Percentiles rank a stretch among this genome's conserved stretches.
Evolutionary conservation across 2,329 filamentous ascomycete species (phyloP).

Genomic region (Cercospora nicotianae): DNA sequence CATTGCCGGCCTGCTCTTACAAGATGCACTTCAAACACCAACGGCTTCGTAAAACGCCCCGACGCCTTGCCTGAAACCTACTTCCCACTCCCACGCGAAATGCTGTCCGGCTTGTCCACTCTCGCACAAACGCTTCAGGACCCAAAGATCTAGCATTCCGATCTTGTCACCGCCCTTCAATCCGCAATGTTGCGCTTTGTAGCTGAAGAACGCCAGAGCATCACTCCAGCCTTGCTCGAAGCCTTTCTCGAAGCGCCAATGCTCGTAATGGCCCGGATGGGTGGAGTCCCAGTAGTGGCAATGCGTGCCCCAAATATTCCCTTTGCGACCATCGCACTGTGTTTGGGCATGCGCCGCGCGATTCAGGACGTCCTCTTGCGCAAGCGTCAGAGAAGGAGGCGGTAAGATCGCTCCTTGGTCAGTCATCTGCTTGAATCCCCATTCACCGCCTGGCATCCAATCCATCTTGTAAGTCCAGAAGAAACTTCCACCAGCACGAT

Average conservation of each 20-base stretch:
- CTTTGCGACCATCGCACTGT: constrained; percentile 41
- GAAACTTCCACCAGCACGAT: constrained; percentile 54
- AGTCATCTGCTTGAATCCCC: constrained; percentile 58
- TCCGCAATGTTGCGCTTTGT: constrained; percentile 36
- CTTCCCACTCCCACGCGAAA: constrained; percentile 55
- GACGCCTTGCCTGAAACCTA: constrained; percentile 51
- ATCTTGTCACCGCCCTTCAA: constrained; percentile 53
- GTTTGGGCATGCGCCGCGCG: constrained; percentile 44
- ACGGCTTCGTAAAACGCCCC: constrained; percentile 43
- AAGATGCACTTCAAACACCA: constrained; percentile 28
- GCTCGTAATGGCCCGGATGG: constrained; percentile 50
- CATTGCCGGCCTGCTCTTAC: not conserved
- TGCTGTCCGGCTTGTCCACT: constrained; percentile 48
- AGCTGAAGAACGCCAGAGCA: constrained; percentile 54
- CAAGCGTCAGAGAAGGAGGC: constrained; percentile 43
- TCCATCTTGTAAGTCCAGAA: constrained; percentile 65
- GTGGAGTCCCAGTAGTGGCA: constrained; percentile 52
- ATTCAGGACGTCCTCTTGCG: constrained; percentile 40
- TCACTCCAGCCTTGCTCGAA: constrained; percentile 60
- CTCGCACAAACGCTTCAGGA: constrained; percentile 56
- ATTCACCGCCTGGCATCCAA: constrained; percentile 63
- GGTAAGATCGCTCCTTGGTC: constrained; percentile 47
- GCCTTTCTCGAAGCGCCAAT: constrained; percentile 56
- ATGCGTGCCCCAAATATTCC: constrained; percentile 47
- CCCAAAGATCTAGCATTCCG: constrained; percentile 60